Percentiles rank a stretch among this genome's conserved stretches.
These are phyloP conservation scores for Phoma sp. DNA, from an alignment of 2,329 filamentous ascomycete species.

Conservation along the genomic window DNA sequence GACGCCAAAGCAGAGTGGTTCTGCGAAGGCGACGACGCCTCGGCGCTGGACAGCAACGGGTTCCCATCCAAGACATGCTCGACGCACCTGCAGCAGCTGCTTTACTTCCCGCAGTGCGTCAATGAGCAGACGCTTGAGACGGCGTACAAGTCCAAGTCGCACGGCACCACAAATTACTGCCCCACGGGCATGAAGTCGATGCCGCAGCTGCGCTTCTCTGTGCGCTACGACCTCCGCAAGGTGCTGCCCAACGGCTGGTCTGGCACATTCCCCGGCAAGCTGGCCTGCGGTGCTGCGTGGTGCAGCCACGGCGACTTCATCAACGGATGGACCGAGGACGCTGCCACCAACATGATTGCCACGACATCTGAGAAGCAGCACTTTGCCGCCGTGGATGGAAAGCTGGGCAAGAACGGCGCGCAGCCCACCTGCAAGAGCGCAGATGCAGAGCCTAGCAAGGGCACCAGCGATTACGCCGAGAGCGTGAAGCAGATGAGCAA, in stretches of 20 bases:
- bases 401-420: slow-evolving; percentile 40
- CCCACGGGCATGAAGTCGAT: slow-evolving; percentile 55
- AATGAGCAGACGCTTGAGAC: slow-evolving; percentile 45
- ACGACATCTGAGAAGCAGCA: slow-evolving; percentile 45
- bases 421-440: slow-evolving; percentile 43
- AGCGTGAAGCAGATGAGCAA: slow-evolving; percentile 41
- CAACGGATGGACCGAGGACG: slow-evolving; percentile 55
- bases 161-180: slow-evolving; percentile 34
- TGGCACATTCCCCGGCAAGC: slow-evolving; percentile 53
- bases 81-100: slow-evolving; percentile 54
- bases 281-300: slow-evolving; percentile 51
- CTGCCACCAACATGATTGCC: slow-evolving; percentile 51
- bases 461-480: slow-evolving; percentile 52
- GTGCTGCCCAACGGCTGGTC: slow-evolving; percentile 54
- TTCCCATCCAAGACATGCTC: slow-evolving; percentile 49
- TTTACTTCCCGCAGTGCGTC: slow-evolving; percentile 56
- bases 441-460: slow-evolving; percentile 53
- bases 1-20: slow-evolving; percentile 37
- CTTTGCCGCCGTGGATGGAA: slow-evolving; percentile 48
- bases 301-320: slow-evolving; percentile 58
- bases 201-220: slow-evolving; percentile 56
- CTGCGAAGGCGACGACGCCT: slow-evolving; percentile 33
- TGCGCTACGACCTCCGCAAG: slow-evolving; percentile 56
- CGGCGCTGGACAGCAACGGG: slow-evolving; percentile 31
- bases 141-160: slow-evolving; percentile 41